phyloP scores from a whole-genome alignment of 1,284 basidiomycete genomes.

The Cryptococcus sp. region DNA sequence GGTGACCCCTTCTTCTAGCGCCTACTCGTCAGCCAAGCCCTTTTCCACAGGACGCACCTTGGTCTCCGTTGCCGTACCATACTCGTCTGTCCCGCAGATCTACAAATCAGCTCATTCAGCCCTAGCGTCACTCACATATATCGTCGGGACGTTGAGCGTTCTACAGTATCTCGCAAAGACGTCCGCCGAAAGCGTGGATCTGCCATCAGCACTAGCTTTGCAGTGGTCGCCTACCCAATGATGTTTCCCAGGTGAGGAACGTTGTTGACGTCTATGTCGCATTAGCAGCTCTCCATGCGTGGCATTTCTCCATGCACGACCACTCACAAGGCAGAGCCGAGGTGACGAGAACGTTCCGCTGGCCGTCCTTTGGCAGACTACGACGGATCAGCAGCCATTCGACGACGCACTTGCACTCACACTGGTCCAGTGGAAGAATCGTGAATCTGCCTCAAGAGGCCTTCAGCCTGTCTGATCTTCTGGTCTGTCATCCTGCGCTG shows the following conservation, averaged over 20 bases:
- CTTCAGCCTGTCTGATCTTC: constrained; percentile 65
- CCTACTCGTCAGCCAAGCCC: constrained; percentile 55
- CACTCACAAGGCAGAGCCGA: constrained; percentile 81
- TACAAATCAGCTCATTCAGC: constrained; percentile 56
- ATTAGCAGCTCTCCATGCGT: not conserved
- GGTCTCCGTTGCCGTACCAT: constrained; percentile 97
- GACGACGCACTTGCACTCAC: constrained; percentile 33
- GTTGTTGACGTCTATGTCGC: constrained; percentile 79
- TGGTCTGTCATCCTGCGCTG: constrained; percentile 47
- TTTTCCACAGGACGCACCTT: constrained; percentile 38
- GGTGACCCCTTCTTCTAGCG: constrained; percentile 87
- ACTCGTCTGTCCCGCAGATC: constrained; percentile 98
- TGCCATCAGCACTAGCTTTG: not conserved
- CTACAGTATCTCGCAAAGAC: constrained; percentile 85
- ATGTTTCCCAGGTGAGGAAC: constrained; percentile 99
- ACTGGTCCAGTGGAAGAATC: constrained; percentile 41
- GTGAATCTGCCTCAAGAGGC: constrained; percentile 60
- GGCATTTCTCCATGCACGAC: not conserved
- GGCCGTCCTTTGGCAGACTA: constrained; percentile 81
- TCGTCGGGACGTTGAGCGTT: constrained; percentile 56
- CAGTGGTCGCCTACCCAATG: constrained; percentile 71
- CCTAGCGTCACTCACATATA: constrained; percentile 43
- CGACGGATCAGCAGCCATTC: constrained; percentile 13
- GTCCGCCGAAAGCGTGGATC: constrained; percentile 76
- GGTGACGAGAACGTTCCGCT: constrained; percentile 86